Conservation (phyloP, 495 filamentous ascomycete genomes). For the Hypomontagnella monticulosa region DNA sequence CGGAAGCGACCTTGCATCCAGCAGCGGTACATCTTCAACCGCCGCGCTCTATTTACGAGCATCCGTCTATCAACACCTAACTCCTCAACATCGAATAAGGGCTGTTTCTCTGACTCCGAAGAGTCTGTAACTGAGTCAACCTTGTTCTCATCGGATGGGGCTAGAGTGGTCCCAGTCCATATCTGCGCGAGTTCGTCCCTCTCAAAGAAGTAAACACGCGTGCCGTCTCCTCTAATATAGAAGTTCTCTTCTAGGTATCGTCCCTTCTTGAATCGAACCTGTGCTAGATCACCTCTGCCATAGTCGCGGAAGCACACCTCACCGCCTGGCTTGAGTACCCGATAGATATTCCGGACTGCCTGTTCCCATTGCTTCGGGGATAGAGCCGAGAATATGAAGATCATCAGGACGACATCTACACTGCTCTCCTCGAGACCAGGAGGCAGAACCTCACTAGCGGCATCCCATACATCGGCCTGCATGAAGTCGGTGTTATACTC, state of each 20-base stretch:
- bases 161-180: slow-evolving; percentile 65
- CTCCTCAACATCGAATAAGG: slow-evolving; percentile 73
- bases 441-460: slow-evolving; percentile 73
- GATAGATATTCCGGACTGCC: slow-evolving; percentile 82
- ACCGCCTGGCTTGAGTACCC: slow-evolving; percentile 86
- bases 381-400: slow-evolving; percentile 96
- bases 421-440: slow-evolving; percentile 76
- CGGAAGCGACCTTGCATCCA: slow-evolving; percentile 93
- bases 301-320: slow-evolving; percentile 94
- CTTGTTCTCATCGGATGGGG: slow-evolving; percentile 29
- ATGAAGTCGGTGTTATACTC: slow-evolving; percentile 70
- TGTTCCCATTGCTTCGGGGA: slow-evolving; percentile 83
- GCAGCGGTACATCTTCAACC: slow-evolving; percentile 98
- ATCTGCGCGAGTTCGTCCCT: slow-evolving; percentile 80
- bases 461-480: slow-evolving; percentile 92
- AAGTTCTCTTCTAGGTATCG: slow-evolving; percentile 95
- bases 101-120: slow-evolving; percentile 30
- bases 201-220: slow-evolving; percentile 97
- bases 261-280: slow-evolving; percentile 95
- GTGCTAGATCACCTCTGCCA: slow-evolving; percentile 91
- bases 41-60: slow-evolving; percentile 88
- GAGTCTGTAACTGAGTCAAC: slow-evolving; percentile 30
- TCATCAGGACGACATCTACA: slow-evolving; percentile 90
- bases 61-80: slow-evolving; percentile 85
- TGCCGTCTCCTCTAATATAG: slow-evolving; percentile 94